Base-by-base conservation (phyloP, 2,329 filamentous ascomycete species). In the Pseudogymnoascus pannorum region DNA sequence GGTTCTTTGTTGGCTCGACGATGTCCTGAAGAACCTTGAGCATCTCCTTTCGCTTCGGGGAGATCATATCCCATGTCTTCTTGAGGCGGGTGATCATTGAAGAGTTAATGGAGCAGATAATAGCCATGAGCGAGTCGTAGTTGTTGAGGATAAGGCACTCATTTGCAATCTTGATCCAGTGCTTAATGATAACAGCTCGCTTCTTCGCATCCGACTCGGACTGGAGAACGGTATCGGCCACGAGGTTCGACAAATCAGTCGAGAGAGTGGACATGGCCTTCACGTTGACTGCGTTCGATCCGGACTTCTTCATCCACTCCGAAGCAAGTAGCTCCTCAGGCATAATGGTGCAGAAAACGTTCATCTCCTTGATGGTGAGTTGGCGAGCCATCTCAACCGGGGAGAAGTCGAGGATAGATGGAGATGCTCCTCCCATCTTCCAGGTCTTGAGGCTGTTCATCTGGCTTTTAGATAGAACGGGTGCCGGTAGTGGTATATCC, bases 81-180 rank as follows among this genome's bases (percentile, higher is more conserved):
- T 89, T 90, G 7, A 99, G 79, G 18, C 94, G 89, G 60, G 86
- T 86, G 67, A 99, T 93, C 68, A 92, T 93, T 14, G 92, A 96
- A 62, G 89, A 92, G 75, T 96, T 96, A 57, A 99, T 77, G 8
- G 90, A 92, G 78, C 92, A 97, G 69, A 96, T 91, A 68, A 99
- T 96, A 6, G 94, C 92, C 92, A 97, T 97, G 9, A 99, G 78
- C 0, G 91, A 91, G 71, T 99, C 93, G 69, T 97, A 99, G 76
- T 99, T 99, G 77, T 94, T 88, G 24, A 97, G 81, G 70, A 94
- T 90, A 4, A 95, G 79, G 66, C 91, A 96, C 69, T 89, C 90
- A 68, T 88, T 83, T 0, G 91, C 91, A 67, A 97, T 87, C 79
- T 97, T 99, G 72, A 97, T 90, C 94, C 94, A 99, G 68, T 97